Conservation (phyloP, 1,139 yeast genomes). For the Hemisphaericaspora xylofermentans region DNA sequence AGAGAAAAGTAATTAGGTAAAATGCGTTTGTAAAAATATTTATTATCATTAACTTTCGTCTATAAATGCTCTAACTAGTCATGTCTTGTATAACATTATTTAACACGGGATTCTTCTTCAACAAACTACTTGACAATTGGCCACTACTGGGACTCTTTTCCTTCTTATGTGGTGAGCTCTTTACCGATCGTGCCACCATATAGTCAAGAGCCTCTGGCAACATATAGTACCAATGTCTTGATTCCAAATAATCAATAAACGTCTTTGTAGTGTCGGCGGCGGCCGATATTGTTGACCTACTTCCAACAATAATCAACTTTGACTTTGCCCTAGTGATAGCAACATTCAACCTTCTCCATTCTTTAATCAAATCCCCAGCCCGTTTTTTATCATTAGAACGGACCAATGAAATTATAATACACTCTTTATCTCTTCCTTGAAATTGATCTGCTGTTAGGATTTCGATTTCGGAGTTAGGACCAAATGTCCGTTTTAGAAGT, state of each 20-base stretch:
- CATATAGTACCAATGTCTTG: conserved; percentile 63
- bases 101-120: conserved; percentile 22
- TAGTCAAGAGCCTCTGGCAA: conserved; percentile 48
- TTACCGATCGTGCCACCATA: conserved; percentile 20
- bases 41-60: neutral
- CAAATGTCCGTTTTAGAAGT: conserved; percentile 47
- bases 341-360: conserved; percentile 91
- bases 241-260: conserved; percentile 60
- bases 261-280: conserved; percentile 53
- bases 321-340: conserved; percentile 89
- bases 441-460: conserved; percentile 91
- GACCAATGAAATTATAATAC: conserved; percentile 83
- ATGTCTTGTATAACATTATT: conserved; percentile 26
- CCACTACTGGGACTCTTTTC: conserved; percentile 4
- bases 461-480: conserved; percentile 52
- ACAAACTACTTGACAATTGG: conserved; percentile 13
- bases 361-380: conserved; percentile 78
- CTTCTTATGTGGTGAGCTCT: conserved; percentile 4
- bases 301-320: conserved; percentile 81
- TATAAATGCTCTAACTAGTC: conserved; percentile 7
- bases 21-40: neutral
- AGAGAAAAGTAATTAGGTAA: conserved; percentile 4
- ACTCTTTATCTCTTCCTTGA: conserved; percentile 94
- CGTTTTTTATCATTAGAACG: conserved; percentile 68
- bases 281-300: conserved; percentile 58